A percentile compares a stretch with the other conserved stretches of the same genome.
phyloP scores from a whole-genome alignment of 2,329 filamentous ascomycete genomes.

The Penicillium janthinellum region DNA sequence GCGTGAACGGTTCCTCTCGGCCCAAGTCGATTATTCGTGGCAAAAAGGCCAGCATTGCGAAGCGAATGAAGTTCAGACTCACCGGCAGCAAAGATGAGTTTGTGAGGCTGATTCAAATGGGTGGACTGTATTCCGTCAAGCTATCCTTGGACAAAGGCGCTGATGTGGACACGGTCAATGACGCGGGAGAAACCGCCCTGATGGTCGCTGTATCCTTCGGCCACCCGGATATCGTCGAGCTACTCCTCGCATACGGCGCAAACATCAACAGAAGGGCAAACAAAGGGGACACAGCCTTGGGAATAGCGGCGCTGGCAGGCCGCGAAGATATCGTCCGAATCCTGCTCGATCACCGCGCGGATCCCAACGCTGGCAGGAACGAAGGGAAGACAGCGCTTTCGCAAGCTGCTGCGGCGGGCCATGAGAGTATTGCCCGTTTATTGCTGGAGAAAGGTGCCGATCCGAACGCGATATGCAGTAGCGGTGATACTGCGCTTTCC shows the following conservation, averaged over 20 bases:
- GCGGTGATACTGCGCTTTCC: constrained; percentile 18
- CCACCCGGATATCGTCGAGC: constrained; percentile 13
- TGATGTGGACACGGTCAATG: constrained; percentile 11
- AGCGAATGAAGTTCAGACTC: constrained; percentile 17
- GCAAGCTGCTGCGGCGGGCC: constrained; percentile 14
- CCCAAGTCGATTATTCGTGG: background rate
- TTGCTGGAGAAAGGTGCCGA: constrained; percentile 19
- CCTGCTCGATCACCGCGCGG: constrained; percentile 14
- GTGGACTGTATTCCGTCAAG: constrained; percentile 4
- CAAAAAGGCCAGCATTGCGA: constrained; percentile 16
- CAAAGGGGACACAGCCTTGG: constrained; percentile 14
- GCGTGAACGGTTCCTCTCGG: background rate
- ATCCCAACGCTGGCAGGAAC: constrained; percentile 1
- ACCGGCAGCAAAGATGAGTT: constrained; percentile 16
- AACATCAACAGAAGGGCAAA: background rate
- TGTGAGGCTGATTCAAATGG: constrained; percentile 11
- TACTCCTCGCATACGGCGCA: constrained; percentile 18
- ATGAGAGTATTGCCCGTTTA: constrained; percentile 14
- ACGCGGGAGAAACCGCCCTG: constrained; percentile 14
- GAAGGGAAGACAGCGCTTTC: constrained; percentile 12
- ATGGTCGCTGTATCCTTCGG: constrained; percentile 19
- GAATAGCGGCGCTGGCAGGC: constrained; percentile 12
- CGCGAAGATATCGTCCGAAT: constrained; percentile 14
- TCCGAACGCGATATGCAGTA: constrained; percentile 13
- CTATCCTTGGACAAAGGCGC: constrained; percentile 19